Evolutionary conservation across 257 asterid species (phyloP).

Genomic region (Penstemon eatonii): DNA sequence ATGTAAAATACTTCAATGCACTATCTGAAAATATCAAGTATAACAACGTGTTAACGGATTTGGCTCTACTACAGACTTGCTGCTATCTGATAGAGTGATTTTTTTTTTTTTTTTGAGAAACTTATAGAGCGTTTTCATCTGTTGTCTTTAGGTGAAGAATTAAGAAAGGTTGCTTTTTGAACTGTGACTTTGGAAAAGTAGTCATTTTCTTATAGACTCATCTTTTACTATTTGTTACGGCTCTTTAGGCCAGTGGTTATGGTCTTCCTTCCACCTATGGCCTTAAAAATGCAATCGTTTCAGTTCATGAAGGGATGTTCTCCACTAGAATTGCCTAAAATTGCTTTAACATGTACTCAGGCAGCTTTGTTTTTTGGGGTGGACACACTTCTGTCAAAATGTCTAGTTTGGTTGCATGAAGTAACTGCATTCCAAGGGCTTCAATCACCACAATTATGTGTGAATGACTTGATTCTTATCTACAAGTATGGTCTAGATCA

Average conservation of each 20-base stretch:
- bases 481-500: constrained; percentile 73
- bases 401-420: constrained; percentile 64
- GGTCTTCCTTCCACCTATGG: neutral
- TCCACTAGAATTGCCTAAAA: constrained; percentile 21
- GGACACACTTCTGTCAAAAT: constrained; percentile 60
- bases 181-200: neutral
- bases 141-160: neutral
- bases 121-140: neutral
- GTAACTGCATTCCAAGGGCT: constrained; percentile 43
- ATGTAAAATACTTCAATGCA: neutral
- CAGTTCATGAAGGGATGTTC: constrained; percentile 15
- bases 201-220: neutral
- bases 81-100: neutral
- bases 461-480: constrained; percentile 53
- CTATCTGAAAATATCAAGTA: neutral
- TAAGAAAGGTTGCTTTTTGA: neutral
- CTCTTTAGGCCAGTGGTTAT: neutral
- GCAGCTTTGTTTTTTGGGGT: constrained; percentile 88
- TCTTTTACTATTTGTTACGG: constrained; percentile 10
- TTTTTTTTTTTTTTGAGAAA: neutral
- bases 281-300: neutral
- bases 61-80: constrained; percentile 10
- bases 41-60: neutral
- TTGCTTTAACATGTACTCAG: constrained; percentile 42
- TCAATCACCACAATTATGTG: constrained; percentile 44